phyloP scores from a whole-genome alignment of 2,329 filamentous ascomycete species.

The Hirsutella thompsonii region DNA sequence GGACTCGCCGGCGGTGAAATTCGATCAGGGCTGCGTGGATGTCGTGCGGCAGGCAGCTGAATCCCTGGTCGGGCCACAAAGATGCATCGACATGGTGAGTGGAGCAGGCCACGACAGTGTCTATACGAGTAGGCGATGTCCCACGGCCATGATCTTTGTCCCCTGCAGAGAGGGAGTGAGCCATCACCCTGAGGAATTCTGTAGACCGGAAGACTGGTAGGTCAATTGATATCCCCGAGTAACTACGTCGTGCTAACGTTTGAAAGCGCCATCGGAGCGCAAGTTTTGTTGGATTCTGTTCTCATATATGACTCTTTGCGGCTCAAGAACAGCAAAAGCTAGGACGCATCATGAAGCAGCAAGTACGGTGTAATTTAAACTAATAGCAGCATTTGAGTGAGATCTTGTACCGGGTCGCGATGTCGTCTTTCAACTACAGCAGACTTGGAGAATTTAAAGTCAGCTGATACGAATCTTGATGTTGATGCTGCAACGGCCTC shows the following conservation, averaged over 20 bases:
- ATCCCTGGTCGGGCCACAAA: conserved; percentile 35
- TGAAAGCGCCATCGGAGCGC: conserved; percentile 12
- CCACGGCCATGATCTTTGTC: conserved; percentile 25
- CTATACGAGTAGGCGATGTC: conserved; percentile 17
- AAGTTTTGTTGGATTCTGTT: conserved; percentile 13
- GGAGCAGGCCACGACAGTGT: conserved; percentile 26
- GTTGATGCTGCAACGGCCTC: too few species aligned
- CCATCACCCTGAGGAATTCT: conserved; percentile 23
- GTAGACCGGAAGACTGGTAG: conserved; percentile 20
- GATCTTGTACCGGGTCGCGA: too few species aligned
- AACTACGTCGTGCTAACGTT: background rate
- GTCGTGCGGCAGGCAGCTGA: conserved; percentile 47
- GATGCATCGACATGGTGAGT: conserved; percentile 18
- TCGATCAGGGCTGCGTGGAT: conserved; percentile 52
- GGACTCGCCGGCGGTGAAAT: conserved; percentile 44
- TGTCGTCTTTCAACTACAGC: too few species aligned
- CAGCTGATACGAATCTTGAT: too few species aligned
- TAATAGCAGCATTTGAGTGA: too few species aligned
- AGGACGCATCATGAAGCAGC: too few species aligned
- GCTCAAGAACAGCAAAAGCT: too few species aligned
- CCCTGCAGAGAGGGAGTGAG: conserved; percentile 22
- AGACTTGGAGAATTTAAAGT: too few species aligned
- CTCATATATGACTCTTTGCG: conserved; percentile 8
- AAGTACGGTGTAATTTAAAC: too few species aligned
- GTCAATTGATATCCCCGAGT: background rate